Percentiles rank a stretch among this genome's conserved stretches.
Conservation (phyloP, 78 protist genomes). For the Chrysochromulina parva region DNA sequence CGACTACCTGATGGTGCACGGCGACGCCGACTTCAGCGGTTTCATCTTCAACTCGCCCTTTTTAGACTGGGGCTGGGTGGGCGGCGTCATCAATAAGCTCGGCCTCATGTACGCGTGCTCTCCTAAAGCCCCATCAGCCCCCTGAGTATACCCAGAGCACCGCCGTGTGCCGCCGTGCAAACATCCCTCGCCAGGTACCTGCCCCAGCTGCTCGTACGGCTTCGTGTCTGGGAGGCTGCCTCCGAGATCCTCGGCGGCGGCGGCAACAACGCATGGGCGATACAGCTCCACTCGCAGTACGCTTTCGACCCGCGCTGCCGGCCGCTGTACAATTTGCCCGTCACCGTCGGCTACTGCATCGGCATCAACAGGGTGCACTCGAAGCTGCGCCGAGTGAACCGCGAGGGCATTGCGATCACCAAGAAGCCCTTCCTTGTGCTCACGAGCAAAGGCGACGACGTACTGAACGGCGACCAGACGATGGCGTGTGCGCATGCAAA, state of each 20-base stretch:
- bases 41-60: conserved; percentile 7
- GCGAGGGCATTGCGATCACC: neutral
- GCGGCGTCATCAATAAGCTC: neutral
- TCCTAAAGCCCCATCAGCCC: too few species aligned
- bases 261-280: neutral
- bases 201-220: neutral
- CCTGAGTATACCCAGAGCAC: too few species aligned
- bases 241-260: neutral
- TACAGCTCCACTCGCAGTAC: neutral
- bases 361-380: neutral
- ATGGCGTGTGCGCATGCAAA: neutral
- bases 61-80: neutral
- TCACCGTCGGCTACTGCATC: neutral
- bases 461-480: neutral
- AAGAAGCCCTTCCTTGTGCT: neutral
- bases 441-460: neutral
- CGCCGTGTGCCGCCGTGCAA: too few species aligned
- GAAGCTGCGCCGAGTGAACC: neutral
- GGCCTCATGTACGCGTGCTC: too few species aligned
- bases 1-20: conserved; percentile 1
- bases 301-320: neutral
- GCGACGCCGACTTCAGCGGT: neutral
- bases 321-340: neutral
- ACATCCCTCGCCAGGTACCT: neutral
- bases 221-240: neutral